Percentiles rank a stretch among this genome's conserved stretches.
Evolutionary conservation across 176 grass and related monocot genomes (phyloP).

Genomic region (Aegilops umbellulata): DNA sequence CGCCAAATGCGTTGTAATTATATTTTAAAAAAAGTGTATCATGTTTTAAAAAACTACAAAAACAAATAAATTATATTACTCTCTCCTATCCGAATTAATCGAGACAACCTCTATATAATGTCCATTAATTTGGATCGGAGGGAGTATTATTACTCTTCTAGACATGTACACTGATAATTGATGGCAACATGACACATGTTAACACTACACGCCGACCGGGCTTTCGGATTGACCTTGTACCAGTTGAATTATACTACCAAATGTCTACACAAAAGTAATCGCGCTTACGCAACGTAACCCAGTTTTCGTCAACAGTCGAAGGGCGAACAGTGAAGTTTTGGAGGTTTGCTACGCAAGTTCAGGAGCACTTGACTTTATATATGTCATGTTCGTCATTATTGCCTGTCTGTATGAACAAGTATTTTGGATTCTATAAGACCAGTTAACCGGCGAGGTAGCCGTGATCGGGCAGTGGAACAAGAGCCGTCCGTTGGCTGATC

Average conservation of each 20-base stretch:
- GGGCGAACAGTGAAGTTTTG: not conserved
- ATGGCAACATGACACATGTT: not conserved
- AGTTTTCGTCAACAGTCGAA: not conserved
- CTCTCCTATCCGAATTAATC: too few species aligned
- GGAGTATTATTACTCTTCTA: not conserved
- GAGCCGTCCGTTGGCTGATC: not conserved
- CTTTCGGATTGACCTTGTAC: constrained; percentile 28
- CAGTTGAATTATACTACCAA: not conserved
- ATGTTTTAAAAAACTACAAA: not conserved
- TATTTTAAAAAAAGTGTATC: not conserved
- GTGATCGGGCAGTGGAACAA: not conserved
- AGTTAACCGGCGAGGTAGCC: not conserved
- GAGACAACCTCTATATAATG: too few species aligned
- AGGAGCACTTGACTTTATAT: not conserved
- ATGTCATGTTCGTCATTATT: not conserved
- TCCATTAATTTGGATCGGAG: too few species aligned
- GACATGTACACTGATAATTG: not conserved
- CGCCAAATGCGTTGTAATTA: not conserved
- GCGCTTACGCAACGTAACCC: not conserved
- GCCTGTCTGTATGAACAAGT: not conserved
- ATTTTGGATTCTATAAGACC: not conserved
- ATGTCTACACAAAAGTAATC: not conserved
- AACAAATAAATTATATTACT: too few species aligned
- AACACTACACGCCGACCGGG: not conserved
- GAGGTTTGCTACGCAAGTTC: not conserved